Percentiles rank a stretch among this genome's conserved stretches.
Conservation (phyloP, 1,284 basidiomycete species). For the Malassezia vespertilionis region DNA sequence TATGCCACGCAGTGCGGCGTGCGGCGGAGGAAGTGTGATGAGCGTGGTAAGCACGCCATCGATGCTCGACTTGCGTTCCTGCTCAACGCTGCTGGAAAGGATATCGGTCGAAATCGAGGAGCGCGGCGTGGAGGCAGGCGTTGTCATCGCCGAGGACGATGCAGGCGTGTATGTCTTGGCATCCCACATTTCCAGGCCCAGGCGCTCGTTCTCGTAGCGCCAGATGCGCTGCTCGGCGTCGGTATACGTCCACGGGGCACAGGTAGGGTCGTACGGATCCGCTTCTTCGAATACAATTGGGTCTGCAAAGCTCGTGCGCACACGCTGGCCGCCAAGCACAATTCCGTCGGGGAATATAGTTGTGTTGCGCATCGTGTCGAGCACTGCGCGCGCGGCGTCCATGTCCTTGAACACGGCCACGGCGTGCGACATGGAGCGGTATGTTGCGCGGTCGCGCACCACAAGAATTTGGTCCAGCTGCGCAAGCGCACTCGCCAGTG, state of each 20-base stretch:
- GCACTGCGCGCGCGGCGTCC: slow-evolving; percentile 6
- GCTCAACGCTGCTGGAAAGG: slow-evolving; percentile 1
- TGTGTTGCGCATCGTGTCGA: slow-evolving; percentile 5
- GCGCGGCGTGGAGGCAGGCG: slow-evolving; percentile 5
- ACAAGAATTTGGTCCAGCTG: slow-evolving; percentile 8
- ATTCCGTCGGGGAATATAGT: not conserved
- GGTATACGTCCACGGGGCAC: slow-evolving; percentile 10
- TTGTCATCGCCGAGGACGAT: not conserved
- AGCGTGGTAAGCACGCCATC: not conserved
- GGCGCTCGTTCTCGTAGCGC: slow-evolving; percentile 17
- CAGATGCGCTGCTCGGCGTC: slow-evolving; percentile 3
- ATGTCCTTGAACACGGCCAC: slow-evolving; percentile 4
- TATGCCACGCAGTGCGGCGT: slow-evolving; percentile 7
- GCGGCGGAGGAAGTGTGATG: not conserved
- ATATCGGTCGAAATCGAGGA: slow-evolving; percentile 1
- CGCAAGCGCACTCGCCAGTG: not conserved
- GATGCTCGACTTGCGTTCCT: not conserved
- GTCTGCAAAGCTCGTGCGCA: slow-evolving; percentile 12
- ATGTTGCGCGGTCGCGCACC: slow-evolving; percentile 7
- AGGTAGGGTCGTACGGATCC: slow-evolving; percentile 16
- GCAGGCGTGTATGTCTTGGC: not conserved
- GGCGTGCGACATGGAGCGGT: slow-evolving; percentile 1
- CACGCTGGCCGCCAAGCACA: not conserved
- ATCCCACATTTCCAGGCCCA: slow-evolving; percentile 15
- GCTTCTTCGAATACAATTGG: slow-evolving; percentile 15